phyloP scores from a whole-genome alignment of 306 rosid species.

The Trichosanthes cucumerina region DNA sequence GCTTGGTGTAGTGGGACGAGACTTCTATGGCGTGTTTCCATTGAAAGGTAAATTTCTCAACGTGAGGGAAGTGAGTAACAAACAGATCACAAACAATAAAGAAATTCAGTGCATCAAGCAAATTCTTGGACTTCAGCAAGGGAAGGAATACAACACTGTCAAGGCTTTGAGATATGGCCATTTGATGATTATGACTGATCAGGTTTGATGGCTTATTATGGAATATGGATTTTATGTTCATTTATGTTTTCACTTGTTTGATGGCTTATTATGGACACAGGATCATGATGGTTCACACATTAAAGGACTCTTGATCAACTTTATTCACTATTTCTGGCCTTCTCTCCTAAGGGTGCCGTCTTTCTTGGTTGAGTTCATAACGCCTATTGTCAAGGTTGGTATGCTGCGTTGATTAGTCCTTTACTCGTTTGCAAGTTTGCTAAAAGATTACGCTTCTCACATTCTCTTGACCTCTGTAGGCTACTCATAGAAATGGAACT shows the following conservation, averaged over 20 bases:
- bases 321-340: constrained; percentile 91
- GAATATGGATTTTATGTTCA: not conserved
- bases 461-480: constrained; percentile 27
- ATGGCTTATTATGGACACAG: too few species aligned
- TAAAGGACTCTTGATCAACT: constrained; percentile 78
- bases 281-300: constrained; percentile 96
- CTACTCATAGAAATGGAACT: constrained; percentile 55
- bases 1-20: constrained; percentile 83
- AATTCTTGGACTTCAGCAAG: constrained; percentile 87
- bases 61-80: constrained; percentile 77
- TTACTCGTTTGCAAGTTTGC: not conserved
- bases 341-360: constrained; percentile 70
- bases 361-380: constrained; percentile 75
- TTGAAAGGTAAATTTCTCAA: constrained; percentile 79
- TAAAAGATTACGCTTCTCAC: not conserved
- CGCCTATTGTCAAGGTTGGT: constrained; percentile 55
- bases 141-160: constrained; percentile 48
- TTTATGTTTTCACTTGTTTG: not conserved
- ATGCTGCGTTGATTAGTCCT: not conserved
- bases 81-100: constrained; percentile 64
- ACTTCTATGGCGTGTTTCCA: constrained; percentile 83
- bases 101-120: constrained; percentile 80
- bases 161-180: constrained; percentile 88
- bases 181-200: constrained; percentile 96
- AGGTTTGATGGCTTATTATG: constrained; percentile 31